Conservation (phyloP, 1,139 yeast genomes). For the Kazachstania sp. region DNA sequence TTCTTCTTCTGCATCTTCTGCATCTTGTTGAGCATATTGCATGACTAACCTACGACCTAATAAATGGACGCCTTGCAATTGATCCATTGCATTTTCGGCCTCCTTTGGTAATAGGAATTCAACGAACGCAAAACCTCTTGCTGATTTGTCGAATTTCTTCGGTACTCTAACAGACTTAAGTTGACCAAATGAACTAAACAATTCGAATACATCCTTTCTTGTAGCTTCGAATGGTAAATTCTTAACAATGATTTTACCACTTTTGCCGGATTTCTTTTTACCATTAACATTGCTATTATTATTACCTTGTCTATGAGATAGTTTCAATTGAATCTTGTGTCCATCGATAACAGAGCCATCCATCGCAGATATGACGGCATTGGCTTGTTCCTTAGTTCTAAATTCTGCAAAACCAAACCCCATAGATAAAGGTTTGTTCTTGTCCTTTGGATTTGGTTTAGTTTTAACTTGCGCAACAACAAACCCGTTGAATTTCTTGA, state of each 20-base stretch:
- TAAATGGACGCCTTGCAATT: slow-evolving; percentile 91
- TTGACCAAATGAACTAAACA: slow-evolving; percentile 91
- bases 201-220: slow-evolving; percentile 80
- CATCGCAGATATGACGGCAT: slow-evolving; percentile 60
- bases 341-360: slow-evolving; percentile 82
- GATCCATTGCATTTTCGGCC: slow-evolving; percentile 93
- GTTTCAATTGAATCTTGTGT: slow-evolving; percentile 78
- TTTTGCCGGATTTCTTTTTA: slow-evolving; percentile 32
- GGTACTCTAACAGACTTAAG: slow-evolving; percentile 93
- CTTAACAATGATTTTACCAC: slow-evolving; percentile 81
- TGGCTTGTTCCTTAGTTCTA: slow-evolving; percentile 67
- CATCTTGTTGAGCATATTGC: slow-evolving; percentile 82
- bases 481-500: slow-evolving; percentile 70
- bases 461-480: slow-evolving; percentile 76
- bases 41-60: slow-evolving; percentile 93
- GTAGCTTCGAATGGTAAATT: slow-evolving; percentile 96
- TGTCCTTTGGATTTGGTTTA: slow-evolving; percentile 76
- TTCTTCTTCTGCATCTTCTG: slow-evolving; percentile 80
- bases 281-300: slow-evolving; percentile 11
- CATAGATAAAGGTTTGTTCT: slow-evolving; percentile 68
- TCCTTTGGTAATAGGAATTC: slow-evolving; percentile 84
- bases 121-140: slow-evolving; percentile 97
- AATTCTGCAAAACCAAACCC: slow-evolving; percentile 97
- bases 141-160: slow-evolving; percentile 86
- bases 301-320: slow-evolving; percentile 64